Evolutionary conservation across 768 basidiomycete genomes (phyloP), one percentile per base, ranked within the genome.

Genomic region (Suillus tomentosus): DNA sequence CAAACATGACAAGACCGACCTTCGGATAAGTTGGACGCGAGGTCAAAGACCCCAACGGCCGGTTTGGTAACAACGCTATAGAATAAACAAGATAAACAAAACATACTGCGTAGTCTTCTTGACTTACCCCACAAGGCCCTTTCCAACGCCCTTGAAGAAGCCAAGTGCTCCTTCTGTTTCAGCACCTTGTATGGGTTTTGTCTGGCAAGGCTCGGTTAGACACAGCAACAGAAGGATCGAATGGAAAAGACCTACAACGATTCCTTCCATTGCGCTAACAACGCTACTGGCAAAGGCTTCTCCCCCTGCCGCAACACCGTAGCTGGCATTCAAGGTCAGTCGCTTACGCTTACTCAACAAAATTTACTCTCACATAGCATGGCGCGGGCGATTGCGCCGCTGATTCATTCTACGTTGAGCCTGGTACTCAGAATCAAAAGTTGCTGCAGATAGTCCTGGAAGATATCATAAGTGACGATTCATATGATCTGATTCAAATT

Each of bases 131-230:
- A 97, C 94, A 56, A 99, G 81, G 22, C 97, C 95, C 76, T 95
- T 96, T 31, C 97, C 97, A 37, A 99, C 87, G 13, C 97, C 97
- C 76, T 97, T 99, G 83, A 98, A 95, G 79, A 99, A 99, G 3
- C 97, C 97, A 34, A 93, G 79, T 0, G 96, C 96, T 14, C 97
- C 97, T 73, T 91, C 96, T 10, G 87, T 82, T 72, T 99, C 96
- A 1, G 97, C 97, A 5, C 97, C 97, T 77, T 99, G 96, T 53
- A 99, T 87, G 3, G 97, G 97, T 72, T 98, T 97, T 77, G 95
- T 90, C 96, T 96, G 68, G 19, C 24, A 67, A 34, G 56, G 56
- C 48, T 15, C 48, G 13, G 42, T 24, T 54, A 9, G 62, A 65
- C 36, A 71, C 66, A 31, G 39, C 57, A 19, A 24, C 48, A 14